These are phyloP conservation scores for Datisca glomerata DNA, from an alignment of 306 rosid genomes.

Conservation along the genomic window DNA sequence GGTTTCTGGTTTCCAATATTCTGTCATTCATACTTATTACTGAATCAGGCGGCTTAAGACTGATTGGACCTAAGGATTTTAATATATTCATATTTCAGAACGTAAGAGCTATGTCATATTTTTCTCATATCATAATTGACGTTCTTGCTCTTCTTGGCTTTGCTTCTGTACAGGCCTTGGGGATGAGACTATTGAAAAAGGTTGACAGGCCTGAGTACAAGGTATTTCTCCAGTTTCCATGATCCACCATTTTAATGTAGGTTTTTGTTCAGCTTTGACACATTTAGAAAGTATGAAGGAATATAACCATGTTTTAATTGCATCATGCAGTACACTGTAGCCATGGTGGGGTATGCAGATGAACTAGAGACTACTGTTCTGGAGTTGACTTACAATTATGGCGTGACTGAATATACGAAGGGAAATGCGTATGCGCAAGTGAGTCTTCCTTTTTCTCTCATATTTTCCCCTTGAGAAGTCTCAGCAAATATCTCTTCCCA, in stretches of 20 bases:
- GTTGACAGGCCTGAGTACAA: conserved; percentile 75
- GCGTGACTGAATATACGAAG: conserved; percentile 78
- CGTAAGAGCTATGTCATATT: too few relatives aligned
- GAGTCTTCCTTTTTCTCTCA: not conserved
- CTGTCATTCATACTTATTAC: too few relatives aligned
- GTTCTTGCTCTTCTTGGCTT: conserved; percentile 11
- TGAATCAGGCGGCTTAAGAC: too few relatives aligned
- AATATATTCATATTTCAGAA: too few relatives aligned
- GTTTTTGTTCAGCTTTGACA: too few relatives aligned
- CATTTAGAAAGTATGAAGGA: too few relatives aligned
- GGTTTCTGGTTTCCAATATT: too few relatives aligned
- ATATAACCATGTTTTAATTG: conserved; percentile 9
- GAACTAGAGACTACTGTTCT: conserved; percentile 74
- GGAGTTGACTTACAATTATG: conserved; percentile 94
- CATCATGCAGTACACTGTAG: conserved; percentile 53
- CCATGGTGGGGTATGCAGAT: conserved; percentile 80
- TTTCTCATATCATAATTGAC: not conserved
- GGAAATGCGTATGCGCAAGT: conserved; percentile 98
- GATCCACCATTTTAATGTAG: not conserved
- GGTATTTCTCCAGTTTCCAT: conserved; percentile 22
- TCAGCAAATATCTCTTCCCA: too few relatives aligned
- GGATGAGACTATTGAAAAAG: conserved; percentile 61
- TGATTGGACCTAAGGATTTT: too few relatives aligned
- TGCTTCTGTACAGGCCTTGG: conserved; percentile 51
- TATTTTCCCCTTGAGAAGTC: not conserved